phyloP scores from a whole-genome alignment of 139 green algal genomes.

The Ettlia oleoabundans region DNA sequence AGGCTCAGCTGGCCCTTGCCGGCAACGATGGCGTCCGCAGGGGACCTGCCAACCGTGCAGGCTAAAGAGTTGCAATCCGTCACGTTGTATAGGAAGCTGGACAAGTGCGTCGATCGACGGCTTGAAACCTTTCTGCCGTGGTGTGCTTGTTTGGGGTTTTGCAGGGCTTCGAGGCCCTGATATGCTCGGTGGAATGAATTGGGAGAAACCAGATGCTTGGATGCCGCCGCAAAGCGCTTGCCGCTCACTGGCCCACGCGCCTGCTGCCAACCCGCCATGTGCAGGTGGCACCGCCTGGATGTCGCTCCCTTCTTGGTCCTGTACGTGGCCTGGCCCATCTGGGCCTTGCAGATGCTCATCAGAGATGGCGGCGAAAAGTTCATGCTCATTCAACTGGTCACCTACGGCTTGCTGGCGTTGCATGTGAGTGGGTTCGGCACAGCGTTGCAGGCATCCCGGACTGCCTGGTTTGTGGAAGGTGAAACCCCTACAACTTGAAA shows the following conservation, averaged over 20 bases:
- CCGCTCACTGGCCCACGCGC: no score
- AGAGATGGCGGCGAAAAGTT: background rate
- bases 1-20: background rate
- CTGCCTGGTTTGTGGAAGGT: no score
- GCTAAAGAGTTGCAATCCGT: slow-evolving; percentile 46
- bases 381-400: slow-evolving; percentile 28
- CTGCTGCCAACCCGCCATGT: no score
- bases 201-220: background rate
- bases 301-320: slow-evolving; percentile 13
- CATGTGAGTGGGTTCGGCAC: no score
- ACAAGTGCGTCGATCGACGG: slow-evolving; percentile 25
- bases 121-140: no score
- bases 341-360: background rate
- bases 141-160: no score
- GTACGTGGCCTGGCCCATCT: slow-evolving; percentile 6
- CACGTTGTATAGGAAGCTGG: slow-evolving; percentile 21
- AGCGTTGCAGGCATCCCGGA: no score
- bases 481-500: no score
- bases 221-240: background rate
- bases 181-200: no score
- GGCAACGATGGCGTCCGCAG: background rate
- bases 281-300: slow-evolving; percentile 29
- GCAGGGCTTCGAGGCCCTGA: no score
- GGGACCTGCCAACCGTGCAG: background rate
- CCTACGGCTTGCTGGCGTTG: slow-evolving; percentile 13